Evolutionary conservation across 208 protist genomes (phyloP).

Genomic region (Plasmodiophora brassicae): DNA sequence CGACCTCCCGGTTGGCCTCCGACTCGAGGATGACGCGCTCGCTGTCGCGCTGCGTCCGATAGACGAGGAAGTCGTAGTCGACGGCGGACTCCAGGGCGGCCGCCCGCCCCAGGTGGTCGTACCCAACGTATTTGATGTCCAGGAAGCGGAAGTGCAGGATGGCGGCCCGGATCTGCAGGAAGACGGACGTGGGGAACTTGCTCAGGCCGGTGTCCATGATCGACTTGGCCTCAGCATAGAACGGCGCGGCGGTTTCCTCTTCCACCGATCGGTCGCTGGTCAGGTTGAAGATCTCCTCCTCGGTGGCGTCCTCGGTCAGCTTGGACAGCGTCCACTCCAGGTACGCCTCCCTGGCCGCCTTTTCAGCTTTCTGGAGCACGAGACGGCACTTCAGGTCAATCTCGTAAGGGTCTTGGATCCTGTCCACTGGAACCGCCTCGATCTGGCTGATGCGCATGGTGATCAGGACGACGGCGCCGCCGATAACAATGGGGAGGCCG

Average conservation of each 20-base stretch:
- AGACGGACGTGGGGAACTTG: background rate
- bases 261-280: no score
- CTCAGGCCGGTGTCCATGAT: background rate
- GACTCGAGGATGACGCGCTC: background rate
- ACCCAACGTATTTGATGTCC: background rate
- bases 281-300: background rate
- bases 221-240: background rate
- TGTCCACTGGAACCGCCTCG: background rate
- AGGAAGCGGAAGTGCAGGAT: constrained; percentile 12
- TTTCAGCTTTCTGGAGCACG: background rate
- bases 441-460: background rate
- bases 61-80: background rate
- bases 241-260: background rate
- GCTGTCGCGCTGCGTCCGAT: background rate
- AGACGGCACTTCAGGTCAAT: background rate
- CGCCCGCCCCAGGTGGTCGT: background rate
- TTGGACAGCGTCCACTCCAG: background rate
- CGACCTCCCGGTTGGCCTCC: background rate
- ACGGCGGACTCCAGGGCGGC: background rate
- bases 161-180: background rate
- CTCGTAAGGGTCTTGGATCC: background rate
- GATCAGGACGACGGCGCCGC: background rate
- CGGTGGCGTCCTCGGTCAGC: background rate
- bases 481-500: background rate
- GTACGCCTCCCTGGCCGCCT: background rate